Evolutionary conservation across 2,329 filamentous ascomycete genomes (phyloP), one percentile per base, ranked within the genome.

Genomic region (Pochonia chlamydosporia): DNA sequence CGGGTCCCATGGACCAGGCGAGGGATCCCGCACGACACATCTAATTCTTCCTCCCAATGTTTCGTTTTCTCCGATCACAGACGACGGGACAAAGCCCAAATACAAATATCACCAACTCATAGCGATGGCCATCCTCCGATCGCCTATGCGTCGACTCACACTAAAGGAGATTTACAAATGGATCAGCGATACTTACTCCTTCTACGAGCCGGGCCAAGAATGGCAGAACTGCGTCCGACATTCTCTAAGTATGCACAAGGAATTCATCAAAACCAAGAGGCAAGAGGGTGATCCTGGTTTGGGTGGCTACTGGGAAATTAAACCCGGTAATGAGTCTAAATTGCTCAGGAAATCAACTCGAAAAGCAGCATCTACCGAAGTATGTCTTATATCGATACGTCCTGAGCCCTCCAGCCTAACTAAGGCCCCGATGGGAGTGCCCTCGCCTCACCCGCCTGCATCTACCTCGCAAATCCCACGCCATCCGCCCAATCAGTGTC

Each of bases 141-240:
- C 93, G 5, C 85, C 87, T 11, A 82, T 85, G 51, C 84, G 90
- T 50, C 85, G 88, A 44, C 75, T 97, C 52, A 97, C 92, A 1
- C 77, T 99, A 16, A 84, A 90, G 24, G 90, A 96, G 66, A 99
- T 99, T 57, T 99, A 97, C 77, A 96, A 95, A 64, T 99, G 93
- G 92, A 97, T 99, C 59, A 95, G 89, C 16, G 89, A 95, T 63
- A 90, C 85, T 16, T 97, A 87, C 64, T 84, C 81, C 4, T 96
- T 92, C 68, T 99, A 97, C 72, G 84, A 81, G 56, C 79, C 82
- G 35, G 80, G 84, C 47, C 90, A 96, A 10, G 92, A 92, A 53
- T 97, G 93, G 93, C 92, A 97, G 68, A 99, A 97, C 68, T 97
- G 92, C 71, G 97, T 97, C 64, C 87, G 93, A 26, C 93, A 99